These are phyloP conservation scores for Curvularia lunata DNA, from an alignment of 2,329 filamentous ascomycete species.

Conservation along the genomic window DNA sequence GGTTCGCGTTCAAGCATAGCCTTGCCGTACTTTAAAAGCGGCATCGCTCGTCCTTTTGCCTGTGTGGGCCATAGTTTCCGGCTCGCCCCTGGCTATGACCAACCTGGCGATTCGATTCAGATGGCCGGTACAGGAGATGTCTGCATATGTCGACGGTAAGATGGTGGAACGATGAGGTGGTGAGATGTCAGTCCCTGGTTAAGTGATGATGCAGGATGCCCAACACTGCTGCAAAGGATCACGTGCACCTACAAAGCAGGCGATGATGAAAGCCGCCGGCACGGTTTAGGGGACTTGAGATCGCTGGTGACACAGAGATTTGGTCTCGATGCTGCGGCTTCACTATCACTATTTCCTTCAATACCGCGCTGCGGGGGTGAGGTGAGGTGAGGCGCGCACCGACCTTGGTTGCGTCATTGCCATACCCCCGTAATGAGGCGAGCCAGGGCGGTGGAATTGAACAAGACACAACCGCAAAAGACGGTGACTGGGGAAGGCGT, in stretches of 20 bases:
- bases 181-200: not conserved
- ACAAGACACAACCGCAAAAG: not conserved
- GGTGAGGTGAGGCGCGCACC: constrained; percentile 18
- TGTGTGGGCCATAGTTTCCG: constrained; percentile 7
- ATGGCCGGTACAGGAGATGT: not conserved
- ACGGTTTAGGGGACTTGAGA: not conserved
- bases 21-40: not conserved
- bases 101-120: not conserved
- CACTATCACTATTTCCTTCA: not conserved
- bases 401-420: constrained; percentile 12
- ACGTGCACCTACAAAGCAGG: constrained; percentile 9
- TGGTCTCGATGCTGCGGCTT: not conserved
- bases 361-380: not conserved
- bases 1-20: not conserved
- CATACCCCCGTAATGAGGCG: constrained; percentile 16
- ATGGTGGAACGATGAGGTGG: not conserved
- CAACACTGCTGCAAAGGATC: constrained; percentile 3
- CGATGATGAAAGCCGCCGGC: constrained; percentile 1
- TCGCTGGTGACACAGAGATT: constrained; percentile 13
- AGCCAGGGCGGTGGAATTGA: constrained; percentile 5
- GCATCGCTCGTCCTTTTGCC: not conserved
- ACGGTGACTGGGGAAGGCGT: not conserved
- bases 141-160: not conserved
- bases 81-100: not conserved
- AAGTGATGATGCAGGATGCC: not conserved